Evolutionary conservation across 2,329 filamentous ascomycete genomes (phyloP).

Genomic region (Cladophialophora exuberans): DNA sequence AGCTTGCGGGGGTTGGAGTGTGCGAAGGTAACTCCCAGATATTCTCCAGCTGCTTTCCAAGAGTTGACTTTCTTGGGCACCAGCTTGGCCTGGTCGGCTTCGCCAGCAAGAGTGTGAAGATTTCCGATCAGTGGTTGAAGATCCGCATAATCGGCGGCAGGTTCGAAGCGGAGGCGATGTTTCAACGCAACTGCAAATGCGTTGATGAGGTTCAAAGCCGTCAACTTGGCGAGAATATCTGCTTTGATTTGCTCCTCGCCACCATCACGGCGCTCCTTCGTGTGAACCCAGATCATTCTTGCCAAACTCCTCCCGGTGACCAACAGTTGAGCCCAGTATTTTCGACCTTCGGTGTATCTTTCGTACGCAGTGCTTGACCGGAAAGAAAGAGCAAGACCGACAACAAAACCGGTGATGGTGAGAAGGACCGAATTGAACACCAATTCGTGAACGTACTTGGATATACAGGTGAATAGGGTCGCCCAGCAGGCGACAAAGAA

Average conservation of each 20-base stretch:
- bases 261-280: slow-evolving; percentile 61
- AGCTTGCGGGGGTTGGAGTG: slow-evolving; percentile 76
- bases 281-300: slow-evolving; percentile 82
- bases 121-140: slow-evolving; percentile 70
- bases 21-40: slow-evolving; percentile 76
- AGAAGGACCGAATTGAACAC: slow-evolving; percentile 70
- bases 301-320: slow-evolving; percentile 61
- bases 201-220: slow-evolving; percentile 75
- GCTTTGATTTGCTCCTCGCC: slow-evolving; percentile 56
- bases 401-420: slow-evolving; percentile 79
- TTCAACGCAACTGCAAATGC: slow-evolving; percentile 79
- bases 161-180: slow-evolving; percentile 82
- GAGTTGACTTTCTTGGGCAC: slow-evolving; percentile 50
- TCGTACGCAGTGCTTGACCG: slow-evolving; percentile 78
- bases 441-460: slow-evolving; percentile 48
- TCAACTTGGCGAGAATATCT: slow-evolving; percentile 70
- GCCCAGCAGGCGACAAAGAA: slow-evolving; percentile 66
- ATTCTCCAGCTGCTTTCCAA: slow-evolving; percentile 70
- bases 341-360: slow-evolving; percentile 65
- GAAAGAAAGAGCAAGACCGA: slow-evolving; percentile 77
- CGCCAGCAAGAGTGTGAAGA: slow-evolving; percentile 73
- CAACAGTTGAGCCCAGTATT: slow-evolving; percentile 63
- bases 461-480: slow-evolving; percentile 64
- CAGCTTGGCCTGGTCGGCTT: slow-evolving; percentile 49
- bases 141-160: slow-evolving; percentile 76